Base-by-base conservation (phyloP, 495 filamentous ascomycete species). In the Achaetomiella virescens region DNA sequence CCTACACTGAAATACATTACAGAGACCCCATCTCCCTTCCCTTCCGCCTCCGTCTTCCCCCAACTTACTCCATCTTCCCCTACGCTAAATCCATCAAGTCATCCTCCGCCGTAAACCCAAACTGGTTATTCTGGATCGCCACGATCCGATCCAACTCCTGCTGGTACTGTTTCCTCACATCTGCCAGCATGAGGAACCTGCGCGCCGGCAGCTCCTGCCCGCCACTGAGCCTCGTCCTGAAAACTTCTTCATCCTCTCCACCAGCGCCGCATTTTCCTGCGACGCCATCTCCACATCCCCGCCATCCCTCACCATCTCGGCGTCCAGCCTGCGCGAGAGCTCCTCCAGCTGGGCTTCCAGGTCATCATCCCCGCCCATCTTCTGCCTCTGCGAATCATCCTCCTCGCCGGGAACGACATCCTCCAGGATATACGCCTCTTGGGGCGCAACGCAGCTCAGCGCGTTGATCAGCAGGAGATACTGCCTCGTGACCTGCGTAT, bases 381-480 rank as follows among this genome's bases (percentile, higher is more conserved):
- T 71, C 70, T 45, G 78, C 66, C 41, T 71, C 62, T 59, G n/a
- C n/a, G n/a, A n/a, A n/a, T 74, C 71, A 43, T 66, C 60, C 65
- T 67, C 46, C 11, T 58, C 61, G 2, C 45, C 20, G 3, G 60
- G 58, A 22, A 61, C 47, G 21, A 71, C 66, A 44, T 81, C 80
- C 38, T 72, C 73, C 9, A 83, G 69, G 48, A 85, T 77, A 75
- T 81, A 97, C 0, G 87, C 89, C 65, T 96, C 84, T 60, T 87
- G 83, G 58, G 83, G 75, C 35, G 85, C 80, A n/a, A 96, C 89
- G 55, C 88, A 93, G 46, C 82, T 84, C 59, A 98, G 73, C 4
- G 88, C 81, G 66, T 98, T 97, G 72, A 97, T 91, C 36, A 97
- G 76, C 53, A 86, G 80, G 10, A 97, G 67, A 56, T 96, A 92